Evolutionary conservation across 371 early-diverging fungal species (phyloP), one percentile per base, ranked within the genome.

Genomic region (Mucor circinelloides): DNA sequence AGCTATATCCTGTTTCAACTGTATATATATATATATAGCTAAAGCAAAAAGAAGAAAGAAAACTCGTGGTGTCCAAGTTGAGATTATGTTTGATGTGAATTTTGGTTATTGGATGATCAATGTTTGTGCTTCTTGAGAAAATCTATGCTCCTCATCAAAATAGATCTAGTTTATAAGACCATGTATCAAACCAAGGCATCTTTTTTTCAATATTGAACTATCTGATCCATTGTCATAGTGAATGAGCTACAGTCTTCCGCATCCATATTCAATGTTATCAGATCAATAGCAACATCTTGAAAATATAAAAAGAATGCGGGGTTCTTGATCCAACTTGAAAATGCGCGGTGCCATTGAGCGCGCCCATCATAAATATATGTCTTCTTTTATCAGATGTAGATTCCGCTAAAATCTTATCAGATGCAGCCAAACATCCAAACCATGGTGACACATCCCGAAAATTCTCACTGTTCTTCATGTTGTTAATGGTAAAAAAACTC

Each of bases 361-460:
- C 52, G 27, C 52, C 27, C 52, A 0, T 25, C 6, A 32, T n/a
- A n/a, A 21, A 5, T 54, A 19, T 32, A 19, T 32, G 31, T n/a
- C 31, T 56, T n/a, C 8, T 56, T 34, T 36, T 36, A 58, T 58
- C 58, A 21, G 58, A 58, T 58, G 58, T 32, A n/a, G 19, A 32
- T 56, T 56, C 56, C 56, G 19, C 30, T 56, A 17, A 52, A 54
- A 56, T 56, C 56, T 58, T 58, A 58, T 58, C 58, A 58, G 58
- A 58, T 58, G 58, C 25, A 56, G 19, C 17, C 15, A 52, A 13
- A 27, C 52, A 52, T 3, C 0, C 15, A 30, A 56, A 19, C 38
- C 36, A 7, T 17, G 32, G 58, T 58, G 6, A 36, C 36, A 32
- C 32, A 42, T 42, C 27, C 30, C 40, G 44, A 42, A 60, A 60